A percentile compares a stretch with the other conserved stretches of the same genome.
Evolutionary conservation across 108 stramenopile species (phyloP).

Genomic region (Mayamaea pseudoterrestris): DNA sequence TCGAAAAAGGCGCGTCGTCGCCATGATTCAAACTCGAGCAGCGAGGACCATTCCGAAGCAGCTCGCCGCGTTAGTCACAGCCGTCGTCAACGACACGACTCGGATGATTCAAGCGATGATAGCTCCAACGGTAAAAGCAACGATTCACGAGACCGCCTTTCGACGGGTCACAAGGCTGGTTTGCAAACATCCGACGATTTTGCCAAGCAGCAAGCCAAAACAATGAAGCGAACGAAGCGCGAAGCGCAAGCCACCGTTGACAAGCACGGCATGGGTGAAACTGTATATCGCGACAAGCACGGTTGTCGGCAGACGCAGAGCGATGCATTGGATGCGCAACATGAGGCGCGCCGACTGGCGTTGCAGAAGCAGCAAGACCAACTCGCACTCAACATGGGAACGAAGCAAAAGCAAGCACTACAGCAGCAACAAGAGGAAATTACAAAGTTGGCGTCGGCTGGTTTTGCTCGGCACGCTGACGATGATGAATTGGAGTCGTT

Average conservation of each 20-base stretch:
- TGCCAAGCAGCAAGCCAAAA: conserved; percentile 36
- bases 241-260: conserved; percentile 28
- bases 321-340: conserved; percentile 6
- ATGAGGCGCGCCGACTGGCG: conserved; percentile 2
- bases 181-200: conserved; percentile 66
- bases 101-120: background rate
- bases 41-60: too few species aligned
- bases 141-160: background rate
- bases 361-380: conserved; percentile 2
- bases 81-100: background rate
- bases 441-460: conserved; percentile 31
- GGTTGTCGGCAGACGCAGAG: conserved; percentile 19
- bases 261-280: conserved; percentile 52
- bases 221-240: conserved; percentile 22
- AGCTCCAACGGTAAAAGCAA: background rate
- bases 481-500: conserved; percentile 60
- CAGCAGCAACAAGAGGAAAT: conserved; percentile 25
- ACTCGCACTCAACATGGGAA: conserved; percentile 34
- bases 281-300: conserved; percentile 70
- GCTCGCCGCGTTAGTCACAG: background rate
- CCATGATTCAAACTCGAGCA: background rate
- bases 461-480: conserved; percentile 70
- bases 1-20: background rate
- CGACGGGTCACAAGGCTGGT: conserved; percentile 73
- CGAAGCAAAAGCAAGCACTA: conserved; percentile 62